Evolutionary conservation across 2,329 filamentous ascomycete genomes (phyloP).

Genomic region (Plectosphaerella plurivora): DNA sequence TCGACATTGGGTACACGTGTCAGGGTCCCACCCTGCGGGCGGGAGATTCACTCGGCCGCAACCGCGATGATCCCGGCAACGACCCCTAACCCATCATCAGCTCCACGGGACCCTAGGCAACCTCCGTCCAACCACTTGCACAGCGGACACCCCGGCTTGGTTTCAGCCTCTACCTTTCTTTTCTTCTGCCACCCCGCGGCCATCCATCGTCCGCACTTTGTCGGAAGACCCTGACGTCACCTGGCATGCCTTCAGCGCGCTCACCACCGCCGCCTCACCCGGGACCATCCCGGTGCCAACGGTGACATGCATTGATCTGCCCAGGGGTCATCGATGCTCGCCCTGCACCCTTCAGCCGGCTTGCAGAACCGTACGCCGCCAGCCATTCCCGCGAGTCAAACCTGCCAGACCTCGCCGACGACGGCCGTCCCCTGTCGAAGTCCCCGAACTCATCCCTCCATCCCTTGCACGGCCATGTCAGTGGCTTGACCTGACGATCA

Average conservation of each 20-base stretch:
- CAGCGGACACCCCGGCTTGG: neutral
- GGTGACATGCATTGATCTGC: slow-evolving; percentile 3
- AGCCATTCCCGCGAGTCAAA: neutral
- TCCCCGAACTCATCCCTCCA: neutral
- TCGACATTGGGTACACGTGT: slow-evolving; percentile 1
- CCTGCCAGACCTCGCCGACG: neutral
- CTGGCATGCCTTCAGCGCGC: neutral
- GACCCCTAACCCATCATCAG: neutral
- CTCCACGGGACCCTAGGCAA: neutral
- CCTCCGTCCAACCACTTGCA: neutral
- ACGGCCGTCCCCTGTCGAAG: slow-evolving; percentile 1
- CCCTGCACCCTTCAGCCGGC: too few species aligned
- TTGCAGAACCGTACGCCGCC: neutral
- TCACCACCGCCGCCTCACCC: neutral
- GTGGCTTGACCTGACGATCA: neutral
- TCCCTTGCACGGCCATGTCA: neutral
- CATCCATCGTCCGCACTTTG: neutral
- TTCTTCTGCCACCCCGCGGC: neutral
- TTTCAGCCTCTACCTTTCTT: neutral
- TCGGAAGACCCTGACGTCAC: neutral
- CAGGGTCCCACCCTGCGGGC: neutral
- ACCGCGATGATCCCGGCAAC: neutral
- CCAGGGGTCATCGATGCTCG: neutral
- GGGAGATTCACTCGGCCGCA: neutral
- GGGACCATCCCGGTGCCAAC: neutral